Evolutionary conservation across 495 filamentous ascomycete species (phyloP).

Genomic region (Talaromyces proteolyticus): DNA sequence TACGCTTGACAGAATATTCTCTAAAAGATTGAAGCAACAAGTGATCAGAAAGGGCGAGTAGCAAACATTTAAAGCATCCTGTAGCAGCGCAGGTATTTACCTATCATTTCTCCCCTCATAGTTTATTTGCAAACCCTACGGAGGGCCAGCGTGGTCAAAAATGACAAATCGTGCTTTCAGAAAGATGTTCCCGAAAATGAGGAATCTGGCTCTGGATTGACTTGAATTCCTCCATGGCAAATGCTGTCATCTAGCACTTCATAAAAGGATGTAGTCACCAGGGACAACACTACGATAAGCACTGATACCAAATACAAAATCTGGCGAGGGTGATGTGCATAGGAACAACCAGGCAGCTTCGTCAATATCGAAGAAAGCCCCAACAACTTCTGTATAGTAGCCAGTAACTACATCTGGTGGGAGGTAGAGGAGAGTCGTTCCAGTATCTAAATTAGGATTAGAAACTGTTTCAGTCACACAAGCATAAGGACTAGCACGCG

Average conservation of each 20-base stretch:
- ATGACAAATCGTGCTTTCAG: constrained; percentile 74
- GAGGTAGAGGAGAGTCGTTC: constrained; percentile 66
- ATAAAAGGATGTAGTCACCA: constrained; percentile 50
- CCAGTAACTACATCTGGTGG: constrained; percentile 45
- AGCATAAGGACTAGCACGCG: background rate
- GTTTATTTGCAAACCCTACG: background rate
- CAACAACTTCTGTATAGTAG: constrained; percentile 57
- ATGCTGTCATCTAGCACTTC: constrained; percentile 26
- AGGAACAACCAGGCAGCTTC: constrained; percentile 63
- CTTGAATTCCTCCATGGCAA: constrained; percentile 62
- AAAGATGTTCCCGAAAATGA: constrained; percentile 72
- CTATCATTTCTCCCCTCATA: background rate
- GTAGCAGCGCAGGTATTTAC: background rate
- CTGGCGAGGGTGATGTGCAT: constrained; percentile 57
- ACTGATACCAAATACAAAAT: constrained; percentile 55
- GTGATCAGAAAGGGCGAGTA: background rate
- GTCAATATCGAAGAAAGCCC: constrained; percentile 35
- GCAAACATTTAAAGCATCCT: background rate
- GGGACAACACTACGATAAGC: constrained; percentile 45
- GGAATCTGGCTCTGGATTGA: constrained; percentile 54
- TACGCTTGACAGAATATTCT: background rate
- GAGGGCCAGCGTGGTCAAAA: constrained; percentile 40
- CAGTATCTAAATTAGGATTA: constrained; percentile 39
- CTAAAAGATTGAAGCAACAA: background rate
- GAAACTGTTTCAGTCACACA: background rate